phyloP scores from a whole-genome alignment of 768 basidiomycete species.

The Sarcomyxa edulis region DNA sequence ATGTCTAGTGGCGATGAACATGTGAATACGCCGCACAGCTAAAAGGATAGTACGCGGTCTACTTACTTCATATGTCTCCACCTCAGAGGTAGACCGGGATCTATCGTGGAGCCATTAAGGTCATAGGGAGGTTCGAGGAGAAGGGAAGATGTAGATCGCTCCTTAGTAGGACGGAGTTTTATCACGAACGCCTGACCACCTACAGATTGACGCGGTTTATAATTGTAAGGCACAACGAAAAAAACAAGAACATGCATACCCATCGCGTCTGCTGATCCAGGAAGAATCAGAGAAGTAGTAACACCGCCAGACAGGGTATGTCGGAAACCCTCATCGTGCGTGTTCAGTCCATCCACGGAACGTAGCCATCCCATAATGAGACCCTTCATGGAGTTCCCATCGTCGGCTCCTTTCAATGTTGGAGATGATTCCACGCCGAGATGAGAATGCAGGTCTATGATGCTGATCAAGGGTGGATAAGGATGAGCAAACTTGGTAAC shows the following conservation, averaged over 20 bases:
- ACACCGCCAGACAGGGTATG: conserved; percentile 76
- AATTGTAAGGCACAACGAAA: not conserved
- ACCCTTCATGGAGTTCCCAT: conserved; percentile 50
- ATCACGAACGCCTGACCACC: conserved; percentile 76
- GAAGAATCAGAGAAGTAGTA: conserved; percentile 71
- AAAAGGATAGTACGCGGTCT: not conserved
- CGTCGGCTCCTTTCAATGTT: conserved; percentile 41
- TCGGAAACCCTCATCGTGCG: conserved; percentile 67
- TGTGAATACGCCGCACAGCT: not conserved
- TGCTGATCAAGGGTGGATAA: too few relatives aligned
- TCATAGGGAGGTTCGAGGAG: conserved; percentile 70
- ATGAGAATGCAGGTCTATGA: conserved; percentile 67
- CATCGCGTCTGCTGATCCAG: conserved; percentile 66
- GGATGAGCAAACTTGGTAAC: not conserved
- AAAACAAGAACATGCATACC: conserved; percentile 27
- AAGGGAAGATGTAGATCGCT: conserved; percentile 69
- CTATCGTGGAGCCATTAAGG: conserved; percentile 45
- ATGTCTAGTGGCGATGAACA: conserved; percentile 28
- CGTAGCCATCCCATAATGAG: conserved; percentile 57
- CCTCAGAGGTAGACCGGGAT: conserved; percentile 40
- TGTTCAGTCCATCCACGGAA: conserved; percentile 74
- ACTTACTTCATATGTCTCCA: conserved; percentile 78
- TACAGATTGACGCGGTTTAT: conserved; percentile 12
- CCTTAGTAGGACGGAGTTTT: conserved; percentile 71
- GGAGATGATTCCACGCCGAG: conserved; percentile 52